Percentiles rank a stretch among this genome's conserved stretches.
Evolutionary conservation across 2,329 filamentous ascomycete genomes (phyloP).

Genomic region (Clathrospora elynae): DNA sequence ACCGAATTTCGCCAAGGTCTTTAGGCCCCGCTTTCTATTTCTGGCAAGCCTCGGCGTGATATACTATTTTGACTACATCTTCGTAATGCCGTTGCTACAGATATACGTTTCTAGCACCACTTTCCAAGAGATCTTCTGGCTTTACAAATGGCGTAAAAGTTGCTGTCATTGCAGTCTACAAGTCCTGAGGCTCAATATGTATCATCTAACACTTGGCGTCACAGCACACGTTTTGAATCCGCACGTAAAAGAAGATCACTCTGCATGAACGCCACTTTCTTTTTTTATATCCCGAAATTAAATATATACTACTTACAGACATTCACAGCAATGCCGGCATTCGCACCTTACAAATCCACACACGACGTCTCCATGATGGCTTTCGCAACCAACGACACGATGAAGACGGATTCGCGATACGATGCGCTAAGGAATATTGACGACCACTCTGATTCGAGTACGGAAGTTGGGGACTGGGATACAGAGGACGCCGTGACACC

Average conservation of each 20-base stretch:
- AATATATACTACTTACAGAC: background rate
- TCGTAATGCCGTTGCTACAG: too few relatives aligned
- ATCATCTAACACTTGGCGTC: conserved; percentile 34
- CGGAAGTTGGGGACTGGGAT: conserved; percentile 37
- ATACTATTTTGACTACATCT: too few relatives aligned
- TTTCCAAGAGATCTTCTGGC: background rate
- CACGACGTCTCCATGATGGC: conserved; percentile 17
- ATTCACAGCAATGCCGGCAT: conserved; percentile 9
- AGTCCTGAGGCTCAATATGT: conserved; percentile 1
- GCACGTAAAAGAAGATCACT: conserved; percentile 2
- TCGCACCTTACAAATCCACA: conserved; percentile 21
- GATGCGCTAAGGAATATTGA: conserved; percentile 29
- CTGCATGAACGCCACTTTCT: conserved; percentile 3
- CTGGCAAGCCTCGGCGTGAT: conserved; percentile 1
- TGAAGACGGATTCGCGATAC: conserved; percentile 33
- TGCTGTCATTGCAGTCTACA: background rate
- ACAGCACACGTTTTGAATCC: conserved; percentile 29
- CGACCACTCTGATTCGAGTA: conserved; percentile 33
- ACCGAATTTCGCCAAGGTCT: too few relatives aligned
- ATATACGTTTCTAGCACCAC: too few relatives aligned
- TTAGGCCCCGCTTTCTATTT: too few relatives aligned
- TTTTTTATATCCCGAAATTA: background rate
- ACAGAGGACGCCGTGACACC: conserved; percentile 12
- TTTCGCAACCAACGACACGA: conserved; percentile 9
- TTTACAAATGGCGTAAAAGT: background rate